These are phyloP conservation scores for Saccharomycopsis babjevae DNA, from an alignment of 805 yeast species.

Conservation along the genomic window DNA sequence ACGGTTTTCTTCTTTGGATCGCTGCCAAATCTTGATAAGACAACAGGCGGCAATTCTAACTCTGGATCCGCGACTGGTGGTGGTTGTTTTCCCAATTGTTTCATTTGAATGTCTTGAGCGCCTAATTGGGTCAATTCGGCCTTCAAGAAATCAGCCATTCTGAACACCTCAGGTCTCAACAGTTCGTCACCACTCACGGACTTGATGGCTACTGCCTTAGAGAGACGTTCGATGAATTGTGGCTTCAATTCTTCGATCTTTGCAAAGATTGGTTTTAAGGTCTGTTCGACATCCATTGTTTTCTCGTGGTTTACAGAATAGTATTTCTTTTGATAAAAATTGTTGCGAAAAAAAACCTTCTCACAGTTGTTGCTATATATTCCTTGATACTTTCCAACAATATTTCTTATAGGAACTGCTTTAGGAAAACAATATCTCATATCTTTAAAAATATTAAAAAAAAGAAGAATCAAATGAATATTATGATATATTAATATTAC, in stretches of 20 bases:
- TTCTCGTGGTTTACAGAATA: background rate
- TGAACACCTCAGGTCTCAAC: constrained; percentile 79
- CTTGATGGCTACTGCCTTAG: constrained; percentile 85
- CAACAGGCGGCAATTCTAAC: constrained; percentile 84
- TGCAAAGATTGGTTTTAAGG: constrained; percentile 29
- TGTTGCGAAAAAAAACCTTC: background rate
- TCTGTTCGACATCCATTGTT: constrained; percentile 4
- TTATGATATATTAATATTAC: no score
- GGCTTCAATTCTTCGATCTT: constrained; percentile 72
- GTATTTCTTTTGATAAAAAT: background rate
- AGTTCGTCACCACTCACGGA: constrained; percentile 89
- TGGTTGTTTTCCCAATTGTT: constrained; percentile 81
- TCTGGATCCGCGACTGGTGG: constrained; percentile 68
- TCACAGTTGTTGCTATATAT: background rate
- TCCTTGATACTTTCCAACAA: background rate
- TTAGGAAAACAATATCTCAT: background rate
- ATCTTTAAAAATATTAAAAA: no score
- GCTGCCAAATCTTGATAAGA: constrained; percentile 77
- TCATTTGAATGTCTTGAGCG: constrained; percentile 71
- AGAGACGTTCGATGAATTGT: constrained; percentile 57
- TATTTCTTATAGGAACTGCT: background rate
- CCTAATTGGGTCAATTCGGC: constrained; percentile 62
- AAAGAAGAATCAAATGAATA: no score
- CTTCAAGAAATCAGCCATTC: constrained; percentile 78
- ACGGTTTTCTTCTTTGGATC: constrained; percentile 82